Base-by-base conservation (phyloP, 1,284 basidiomycete species). In the Ceratobasidium sp. region DNA sequence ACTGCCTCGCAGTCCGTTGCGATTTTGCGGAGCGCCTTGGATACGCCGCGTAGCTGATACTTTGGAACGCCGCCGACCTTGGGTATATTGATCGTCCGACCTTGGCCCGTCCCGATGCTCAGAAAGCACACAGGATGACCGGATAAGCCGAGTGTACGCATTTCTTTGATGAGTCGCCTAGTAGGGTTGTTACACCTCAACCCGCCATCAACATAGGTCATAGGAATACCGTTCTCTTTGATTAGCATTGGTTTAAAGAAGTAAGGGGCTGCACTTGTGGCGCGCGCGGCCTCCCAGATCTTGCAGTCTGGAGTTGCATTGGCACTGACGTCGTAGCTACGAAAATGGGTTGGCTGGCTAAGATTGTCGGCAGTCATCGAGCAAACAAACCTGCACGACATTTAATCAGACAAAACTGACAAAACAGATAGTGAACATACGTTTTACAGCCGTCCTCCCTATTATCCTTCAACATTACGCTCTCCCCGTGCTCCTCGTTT, bases 121-220 rank as follows among this genome's bases (percentile, higher is more conserved):
- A 62, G 18, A 30, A 62, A 13, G 18, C 13, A 26, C 7, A 41
- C 38, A 26, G 8, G 8, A 13, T 30, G 59, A 44, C 23, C 14
- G 4, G 6, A 26, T 8, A 9, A 38, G 4, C 9, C 16, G 16
- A 21, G 26, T 43, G 11, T 13, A 13, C 11, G 23, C 23, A 43
- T 23, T 23, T 62, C 59, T 11, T 38, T 30, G 26, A 62, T 11
- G 2, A 62, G n/a, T 44, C 30, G 59, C 26, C 6, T 5, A 18
- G 59, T 62, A 11, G 59, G 59, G 41, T 62, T 62, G 26, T 62
- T 62, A 28, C 59, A 47, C 18, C 59, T 21, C 16, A 62, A 21
- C 18, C 44, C 59, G 18, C 41, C 59, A 30, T 47, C 59, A 4
- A 62, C 26, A 6, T 44, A 46, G 2, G 23, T 21, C 26, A 62